These are phyloP conservation scores for Phylloboletellus chloephorus DNA, from an alignment of 1,284 basidiomycete species.

Conservation along the genomic window DNA sequence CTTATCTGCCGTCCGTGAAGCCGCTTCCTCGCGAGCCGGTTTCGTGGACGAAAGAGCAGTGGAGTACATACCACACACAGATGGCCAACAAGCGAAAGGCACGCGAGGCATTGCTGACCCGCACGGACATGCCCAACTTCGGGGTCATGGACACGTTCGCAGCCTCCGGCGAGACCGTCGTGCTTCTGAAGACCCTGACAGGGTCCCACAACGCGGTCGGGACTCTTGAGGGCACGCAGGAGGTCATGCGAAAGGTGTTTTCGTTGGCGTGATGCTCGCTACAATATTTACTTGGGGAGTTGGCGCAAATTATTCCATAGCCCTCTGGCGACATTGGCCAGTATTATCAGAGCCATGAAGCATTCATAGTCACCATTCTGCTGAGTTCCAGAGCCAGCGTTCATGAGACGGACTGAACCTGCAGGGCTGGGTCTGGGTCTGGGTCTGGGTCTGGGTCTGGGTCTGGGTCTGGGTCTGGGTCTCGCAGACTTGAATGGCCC, in stretches of 20 bases:
- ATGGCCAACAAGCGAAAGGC: conserved; percentile 33
- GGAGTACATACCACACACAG: conserved; percentile 36
- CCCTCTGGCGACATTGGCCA: too few species aligned
- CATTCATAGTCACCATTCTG: too few species aligned
- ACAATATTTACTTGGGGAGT: too few species aligned
- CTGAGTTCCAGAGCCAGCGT: too few species aligned
- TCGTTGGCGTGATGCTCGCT: conserved; percentile 17
- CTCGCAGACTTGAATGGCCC: too few species aligned
- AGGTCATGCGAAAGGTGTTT: conserved; percentile 58
- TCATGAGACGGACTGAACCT: too few species aligned
- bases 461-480: too few species aligned
- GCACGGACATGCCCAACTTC: conserved; percentile 47
- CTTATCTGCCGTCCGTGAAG: conserved; percentile 49
- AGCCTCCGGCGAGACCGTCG: conserved; percentile 43
- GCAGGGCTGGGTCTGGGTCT: too few species aligned
- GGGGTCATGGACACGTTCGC: conserved; percentile 54
- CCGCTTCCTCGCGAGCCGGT: conserved; percentile 35
- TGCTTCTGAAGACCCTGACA: conserved; percentile 55
- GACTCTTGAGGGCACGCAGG: conserved; percentile 66
- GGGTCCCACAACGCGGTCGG: conserved; percentile 67
- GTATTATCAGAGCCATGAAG: too few species aligned
- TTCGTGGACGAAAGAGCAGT: conserved; percentile 34
- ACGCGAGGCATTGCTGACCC: conserved; percentile 44
- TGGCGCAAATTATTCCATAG: too few species aligned
- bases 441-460: too few species aligned